Percentiles rank a stretch among this genome's conserved stretches.
Conservation (phyloP, 345 rosid species). For the Salix purpurea region DNA sequence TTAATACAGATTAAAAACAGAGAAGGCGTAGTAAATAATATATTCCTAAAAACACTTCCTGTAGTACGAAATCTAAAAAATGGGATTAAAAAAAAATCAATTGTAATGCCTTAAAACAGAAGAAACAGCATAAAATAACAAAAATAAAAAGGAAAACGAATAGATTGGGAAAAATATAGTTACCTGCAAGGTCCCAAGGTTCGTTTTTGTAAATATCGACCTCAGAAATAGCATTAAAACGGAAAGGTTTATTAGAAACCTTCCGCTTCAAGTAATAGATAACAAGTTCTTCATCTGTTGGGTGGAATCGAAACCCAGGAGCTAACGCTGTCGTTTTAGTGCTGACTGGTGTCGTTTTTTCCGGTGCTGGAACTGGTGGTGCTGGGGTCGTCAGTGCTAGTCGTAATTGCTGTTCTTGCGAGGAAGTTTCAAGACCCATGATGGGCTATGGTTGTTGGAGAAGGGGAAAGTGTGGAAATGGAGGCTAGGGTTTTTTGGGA, state of each 20-base stretch:
- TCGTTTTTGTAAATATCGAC: conserved; percentile 89
- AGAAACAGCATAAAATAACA: not conserved
- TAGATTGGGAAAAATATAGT: not conserved
- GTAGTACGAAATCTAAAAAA: not conserved
- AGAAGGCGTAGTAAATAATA: not conserved
- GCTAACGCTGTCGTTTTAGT: conserved; percentile 56
- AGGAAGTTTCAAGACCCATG: conserved; percentile 33
- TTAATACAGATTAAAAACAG: not conserved
- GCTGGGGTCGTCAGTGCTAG: not conserved
- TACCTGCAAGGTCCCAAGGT: conserved; percentile 86
- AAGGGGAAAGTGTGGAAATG: not conserved
- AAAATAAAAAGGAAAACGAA: not conserved
- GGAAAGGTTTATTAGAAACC: conserved; percentile 61
- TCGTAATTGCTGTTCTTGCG: not conserved
- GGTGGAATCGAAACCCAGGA: conserved; percentile 93
- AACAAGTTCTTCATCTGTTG: conserved; percentile 85
- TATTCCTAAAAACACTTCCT: not conserved
- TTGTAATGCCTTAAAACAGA: not conserved
- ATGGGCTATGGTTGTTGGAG: not conserved
- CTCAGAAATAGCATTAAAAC: conserved; percentile 65
- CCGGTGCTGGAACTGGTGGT: not conserved
- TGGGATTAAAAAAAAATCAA: not conserved
- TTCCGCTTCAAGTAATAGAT: conserved; percentile 82
- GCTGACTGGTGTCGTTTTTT: not conserved
- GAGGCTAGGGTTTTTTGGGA: conserved; percentile 14